Base-by-base conservation (phyloP, 2,329 filamentous ascomycete species). In the Colletotrichum sp. region DNA sequence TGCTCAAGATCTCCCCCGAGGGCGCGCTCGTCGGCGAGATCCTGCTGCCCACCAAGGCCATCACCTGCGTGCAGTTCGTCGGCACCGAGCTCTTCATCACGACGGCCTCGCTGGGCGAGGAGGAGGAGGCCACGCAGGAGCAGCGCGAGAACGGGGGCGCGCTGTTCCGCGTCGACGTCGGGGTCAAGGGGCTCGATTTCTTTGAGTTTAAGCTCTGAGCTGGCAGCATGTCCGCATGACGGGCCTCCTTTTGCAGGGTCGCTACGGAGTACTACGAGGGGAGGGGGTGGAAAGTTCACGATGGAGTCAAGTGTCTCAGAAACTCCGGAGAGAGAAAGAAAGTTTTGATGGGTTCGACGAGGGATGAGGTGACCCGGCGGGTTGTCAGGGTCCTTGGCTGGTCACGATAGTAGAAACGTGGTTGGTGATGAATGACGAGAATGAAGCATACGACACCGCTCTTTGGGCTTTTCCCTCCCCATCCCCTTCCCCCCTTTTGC, bases 41-140 rank as follows among this genome's bases (percentile, higher is more conserved):
- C 78, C 89, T 87, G 71, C 86, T 98, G 78, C 95, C 96, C 6
- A 98, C 96, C 15, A 89, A 90, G 77, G 94, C 95, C 84, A 91
- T 95, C 78, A 97, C 95, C 9, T 98, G 96, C 85, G 92, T 94
- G 25, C 92, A 93, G 77, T 96, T 98, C 82, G 92, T 93, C 44
- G 96, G 94, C 11, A 92, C 89, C 2, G 89, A 92, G 81, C 87
- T 98, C 73, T 94, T 94, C 84, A 94, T 98, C 81, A 98, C 96
- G 25, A 94, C 92, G 71, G 95, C 95, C 7, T 86, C 83, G 39
- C 92, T 93, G 81, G 92, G 94, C 76, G 89, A 92, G 77, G 89
- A 90, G 11, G 91, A 93, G 61, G 91, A 93, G 60, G 89, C 91
- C 78, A 90, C 91, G 8, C 87, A 90, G 81, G 93, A 92, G 80